phyloP scores from a whole-genome alignment of 257 asterid genomes.

The Solanum chaucha region DNA sequence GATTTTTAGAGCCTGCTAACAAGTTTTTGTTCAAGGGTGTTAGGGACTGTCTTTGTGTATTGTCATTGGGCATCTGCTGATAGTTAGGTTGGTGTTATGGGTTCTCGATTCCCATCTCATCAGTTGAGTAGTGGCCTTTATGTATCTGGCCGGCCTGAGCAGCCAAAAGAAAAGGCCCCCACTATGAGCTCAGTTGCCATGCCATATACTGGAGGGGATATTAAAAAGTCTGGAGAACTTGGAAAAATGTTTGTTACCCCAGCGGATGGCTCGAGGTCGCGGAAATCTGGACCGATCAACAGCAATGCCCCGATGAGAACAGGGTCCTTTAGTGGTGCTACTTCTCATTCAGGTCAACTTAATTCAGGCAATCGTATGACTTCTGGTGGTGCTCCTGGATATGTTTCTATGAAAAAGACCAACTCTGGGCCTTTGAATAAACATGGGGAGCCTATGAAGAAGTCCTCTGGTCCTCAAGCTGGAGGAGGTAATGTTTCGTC shows the following conservation, averaged over 20 bases:
- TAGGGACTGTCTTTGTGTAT: not conserved
- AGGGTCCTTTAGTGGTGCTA: conserved; percentile 58
- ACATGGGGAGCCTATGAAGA: conserved; percentile 84
- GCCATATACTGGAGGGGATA: conserved; percentile 97
- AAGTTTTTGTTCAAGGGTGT: not conserved
- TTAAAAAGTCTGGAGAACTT: conserved; percentile 86
- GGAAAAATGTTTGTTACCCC: conserved; percentile 93
- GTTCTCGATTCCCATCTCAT: conserved; percentile 91
- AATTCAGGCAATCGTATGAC: conserved; percentile 35
- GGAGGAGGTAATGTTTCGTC: conserved; percentile 35
- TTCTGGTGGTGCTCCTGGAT: conserved; percentile 49
- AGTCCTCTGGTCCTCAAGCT: conserved; percentile 80
- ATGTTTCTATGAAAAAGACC: conserved; percentile 61
- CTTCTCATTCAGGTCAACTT: conserved; percentile 64
- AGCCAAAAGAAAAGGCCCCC: conserved; percentile 66
- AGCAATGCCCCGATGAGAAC: conserved; percentile 46
- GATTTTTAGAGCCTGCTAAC: not conserved
- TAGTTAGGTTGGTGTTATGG: conserved; percentile 31
- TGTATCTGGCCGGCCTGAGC: conserved; percentile 91
- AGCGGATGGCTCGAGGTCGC: conserved; percentile 28
- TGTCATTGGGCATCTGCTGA: not conserved
- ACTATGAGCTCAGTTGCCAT: conserved; percentile 76
- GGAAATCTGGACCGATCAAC: conserved; percentile 75
- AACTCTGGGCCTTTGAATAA: conserved; percentile 78
- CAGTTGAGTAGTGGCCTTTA: conserved; percentile 85